These are phyloP conservation scores for Anaeromyces robustus DNA, from an alignment of 192 early-diverging fungal species.

Conservation along the genomic window DNA sequence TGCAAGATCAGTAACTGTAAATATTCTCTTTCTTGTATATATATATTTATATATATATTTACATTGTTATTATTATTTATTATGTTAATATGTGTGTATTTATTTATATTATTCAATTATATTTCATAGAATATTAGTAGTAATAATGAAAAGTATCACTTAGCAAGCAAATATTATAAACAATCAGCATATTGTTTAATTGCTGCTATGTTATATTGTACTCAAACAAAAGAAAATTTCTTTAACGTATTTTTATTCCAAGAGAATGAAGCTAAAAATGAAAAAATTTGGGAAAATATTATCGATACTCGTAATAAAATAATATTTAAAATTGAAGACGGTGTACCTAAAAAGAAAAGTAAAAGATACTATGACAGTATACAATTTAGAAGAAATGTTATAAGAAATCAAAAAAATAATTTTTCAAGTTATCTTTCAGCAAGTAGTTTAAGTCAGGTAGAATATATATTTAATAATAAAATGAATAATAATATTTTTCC, in stretches of 20 bases:
- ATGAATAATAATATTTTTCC: too few species aligned
- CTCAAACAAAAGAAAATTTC: conserved; percentile 32
- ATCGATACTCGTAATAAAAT: conserved; percentile 18
- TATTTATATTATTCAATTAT: too few species aligned
- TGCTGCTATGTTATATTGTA: conserved; percentile 32
- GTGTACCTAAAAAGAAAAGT: conserved; percentile 12
- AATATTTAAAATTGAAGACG: conserved; percentile 2
- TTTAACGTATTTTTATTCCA: conserved; percentile 41
- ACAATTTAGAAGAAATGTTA: conserved; percentile 3
- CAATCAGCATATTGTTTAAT: conserved; percentile 40
- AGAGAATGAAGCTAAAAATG: conserved; percentile 27
- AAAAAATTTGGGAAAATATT: conserved; percentile 44
- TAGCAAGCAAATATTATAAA: conserved; percentile 12
- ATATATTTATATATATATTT: too few species aligned
- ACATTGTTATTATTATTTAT: too few species aligned
- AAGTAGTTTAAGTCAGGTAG: conserved; percentile 38
- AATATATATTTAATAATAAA: too few species aligned
- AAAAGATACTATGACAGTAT: conserved; percentile 9
- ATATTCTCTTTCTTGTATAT: too few species aligned
- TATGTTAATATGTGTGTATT: too few species aligned
- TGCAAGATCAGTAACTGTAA: background rate
- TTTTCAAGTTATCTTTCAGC: conserved; percentile 39
- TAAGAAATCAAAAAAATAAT: conserved; percentile 17
- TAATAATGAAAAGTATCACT: background rate
- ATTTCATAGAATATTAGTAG: background rate